Evolutionary conservation across 129 eudicot species (phyloP), one percentile per base, ranked within the genome.

Genomic region (Flaveria trinervia): DNA sequence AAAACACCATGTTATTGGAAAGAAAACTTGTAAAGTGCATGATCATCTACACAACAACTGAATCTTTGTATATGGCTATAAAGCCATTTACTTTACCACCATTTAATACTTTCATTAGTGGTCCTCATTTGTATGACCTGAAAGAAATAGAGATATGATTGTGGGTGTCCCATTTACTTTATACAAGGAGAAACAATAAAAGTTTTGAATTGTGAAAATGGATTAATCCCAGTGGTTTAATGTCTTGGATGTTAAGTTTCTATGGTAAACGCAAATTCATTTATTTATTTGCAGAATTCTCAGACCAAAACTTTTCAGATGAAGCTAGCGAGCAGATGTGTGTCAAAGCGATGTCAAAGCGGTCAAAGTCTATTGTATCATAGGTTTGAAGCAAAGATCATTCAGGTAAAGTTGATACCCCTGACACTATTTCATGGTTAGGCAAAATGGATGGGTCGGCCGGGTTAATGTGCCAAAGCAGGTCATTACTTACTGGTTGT

Each of bases 261-360:
- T 0, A 25, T 56, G 62, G 22, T 25, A 56, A 56, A 30, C 44
- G 25, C 41, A 60, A 30, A 7, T 64, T 64, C 46, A 6, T 33
- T 64, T 64, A 16, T 45, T 43, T 25, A 65, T 71, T 26, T 77
- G 85, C 91, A 89, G 92, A 86, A 79, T 81, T 79, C 65, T 80
- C 86, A 5, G 96, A 85, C 50, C 96, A 89, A 76, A 89, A 89
- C 81, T 89, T 89, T 81, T 55, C 65, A 67, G 89, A 82, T 65
- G 91, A 84, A 39, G 88, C 49, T 33, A 25, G 28, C 17, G 80
- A 80, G 26, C 71, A 66, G 20, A 65, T 25, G 50, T 57, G 82
- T 55, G 75, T 45, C 28, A 68, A 4, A 68, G 51, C 64, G 26
- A 60, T 22, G 74, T 18, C 75, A 20, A 88, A 86, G 73, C 72